phyloP scores from a whole-genome alignment of 306 rosid species.

The Pyrus bretschneideri region DNA sequence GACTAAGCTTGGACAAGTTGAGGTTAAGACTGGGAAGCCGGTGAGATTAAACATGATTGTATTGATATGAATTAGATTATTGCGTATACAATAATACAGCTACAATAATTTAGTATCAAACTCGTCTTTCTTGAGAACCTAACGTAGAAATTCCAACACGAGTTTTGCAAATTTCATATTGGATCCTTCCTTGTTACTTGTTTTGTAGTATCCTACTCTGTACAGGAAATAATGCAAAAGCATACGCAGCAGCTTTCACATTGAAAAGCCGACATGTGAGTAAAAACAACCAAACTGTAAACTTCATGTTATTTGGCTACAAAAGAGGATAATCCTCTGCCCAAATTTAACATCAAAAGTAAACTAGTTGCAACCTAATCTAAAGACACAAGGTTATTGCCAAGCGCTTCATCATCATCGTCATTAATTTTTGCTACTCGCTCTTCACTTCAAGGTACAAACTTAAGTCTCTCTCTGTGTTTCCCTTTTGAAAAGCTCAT shows the following conservation, averaged over 20 bases:
- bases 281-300: slow-evolving; percentile 12
- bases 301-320: slow-evolving; percentile 35
- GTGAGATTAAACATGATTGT: slow-evolving; percentile 55
- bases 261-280: neutral
- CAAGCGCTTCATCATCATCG: slow-evolving; percentile 36
- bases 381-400: slow-evolving; percentile 22
- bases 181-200: neutral
- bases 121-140: too few species aligned
- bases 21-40: slow-evolving; percentile 43
- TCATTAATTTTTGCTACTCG: neutral
- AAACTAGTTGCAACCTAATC: slow-evolving; percentile 31
- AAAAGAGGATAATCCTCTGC: slow-evolving; percentile 24
- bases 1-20: slow-evolving; percentile 61
- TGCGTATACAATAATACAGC: too few species aligned
- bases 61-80: slow-evolving; percentile 33
- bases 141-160: too few species aligned
- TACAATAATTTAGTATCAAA: too few species aligned
- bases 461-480: neutral
- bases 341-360: slow-evolving; percentile 16
- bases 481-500: slow-evolving; percentile 13
- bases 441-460: neutral
- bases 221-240: neutral
- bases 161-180: neutral
- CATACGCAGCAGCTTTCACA: neutral
- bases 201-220: neutral